Conservation (phyloP, 257 asterid species). For the Solanum chmielewskii region DNA sequence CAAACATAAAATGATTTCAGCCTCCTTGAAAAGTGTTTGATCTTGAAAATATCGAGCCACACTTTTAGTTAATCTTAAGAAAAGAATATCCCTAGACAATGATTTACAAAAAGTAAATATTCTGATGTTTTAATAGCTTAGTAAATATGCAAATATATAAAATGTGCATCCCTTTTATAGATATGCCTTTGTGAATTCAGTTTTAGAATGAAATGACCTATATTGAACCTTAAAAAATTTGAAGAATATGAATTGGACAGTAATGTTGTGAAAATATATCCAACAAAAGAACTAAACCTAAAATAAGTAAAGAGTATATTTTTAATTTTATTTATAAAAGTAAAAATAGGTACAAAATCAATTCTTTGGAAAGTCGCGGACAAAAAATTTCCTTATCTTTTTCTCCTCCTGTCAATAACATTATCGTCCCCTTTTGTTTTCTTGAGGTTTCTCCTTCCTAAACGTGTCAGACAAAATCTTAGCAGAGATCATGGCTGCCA, state of each 20-base stretch:
- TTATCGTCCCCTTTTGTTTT: not conserved
- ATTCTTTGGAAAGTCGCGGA: not conserved
- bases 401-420: not conserved
- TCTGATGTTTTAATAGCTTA: not conserved
- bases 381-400: not conserved
- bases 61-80: not conserved
- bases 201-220: not conserved
- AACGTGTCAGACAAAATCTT: not conserved
- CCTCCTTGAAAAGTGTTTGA: not conserved
- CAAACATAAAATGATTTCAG: rapidly evolving
- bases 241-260: not conserved
- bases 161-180: not conserved
- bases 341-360: not conserved
- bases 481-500: conserved; percentile 48
- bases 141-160: not conserved
- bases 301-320: not conserved
- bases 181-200: no score
- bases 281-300: not conserved
- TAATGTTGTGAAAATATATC: not conserved
- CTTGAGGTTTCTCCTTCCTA: not conserved
- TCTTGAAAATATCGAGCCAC: not conserved
- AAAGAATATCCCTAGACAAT: not conserved
- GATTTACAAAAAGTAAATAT: not conserved
- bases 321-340: not conserved
- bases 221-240: not conserved